Evolutionary conservation across 176 grass and related monocot species (phyloP), one percentile per base, ranked within the genome.

Genomic region (Lolium rigidum): DNA sequence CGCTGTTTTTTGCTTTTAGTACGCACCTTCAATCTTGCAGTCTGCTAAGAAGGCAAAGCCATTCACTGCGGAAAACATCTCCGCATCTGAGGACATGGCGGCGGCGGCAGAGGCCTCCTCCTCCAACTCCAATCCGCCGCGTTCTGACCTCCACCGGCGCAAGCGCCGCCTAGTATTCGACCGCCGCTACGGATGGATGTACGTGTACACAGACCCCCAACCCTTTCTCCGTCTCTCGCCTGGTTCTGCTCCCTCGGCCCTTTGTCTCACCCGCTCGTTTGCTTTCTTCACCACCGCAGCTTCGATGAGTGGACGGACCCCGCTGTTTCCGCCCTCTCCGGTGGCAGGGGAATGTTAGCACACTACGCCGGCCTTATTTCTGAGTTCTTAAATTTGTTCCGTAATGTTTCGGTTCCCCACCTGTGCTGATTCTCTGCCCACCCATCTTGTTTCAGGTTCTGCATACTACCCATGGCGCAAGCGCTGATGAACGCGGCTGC

Each of bases 271-370:
- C 20, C 21, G 2, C 82, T 80, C 7, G 21, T 55, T 18, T 49
- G 41, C 51, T 57, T 2, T 51, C 38, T 51, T 62, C 10, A 44
- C 51, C 26, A 2, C 56, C 18, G 56, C 91, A 93, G 91, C 72
- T 90, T 90, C 73, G 91, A 93, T 55, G 88, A 90, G 50, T 93
- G 91, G 88, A 88, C 60, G 85, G 77, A 86, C 83, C 88, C 88
- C n/a, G 85, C 88, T 9, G 85, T 82, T 10, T 78, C 84, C 52
- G 88, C 91, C 10, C 86, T 90, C 51, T 83, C 85, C n/a, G 85
- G 88, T 9, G 85, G 91, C 16, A 82, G 88, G 61, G 88, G 91
- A 83, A 93, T 90, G 91, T 93, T 38, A 67, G 78, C 78, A 31
- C 59, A 20, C 78, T 18, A 22, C 24, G 38, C 2, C 0, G 49